Percentiles rank a stretch among this genome's conserved stretches.
Conservation (phyloP, 2,329 filamentous ascomycete species). For the Monilinia laxa region DNA sequence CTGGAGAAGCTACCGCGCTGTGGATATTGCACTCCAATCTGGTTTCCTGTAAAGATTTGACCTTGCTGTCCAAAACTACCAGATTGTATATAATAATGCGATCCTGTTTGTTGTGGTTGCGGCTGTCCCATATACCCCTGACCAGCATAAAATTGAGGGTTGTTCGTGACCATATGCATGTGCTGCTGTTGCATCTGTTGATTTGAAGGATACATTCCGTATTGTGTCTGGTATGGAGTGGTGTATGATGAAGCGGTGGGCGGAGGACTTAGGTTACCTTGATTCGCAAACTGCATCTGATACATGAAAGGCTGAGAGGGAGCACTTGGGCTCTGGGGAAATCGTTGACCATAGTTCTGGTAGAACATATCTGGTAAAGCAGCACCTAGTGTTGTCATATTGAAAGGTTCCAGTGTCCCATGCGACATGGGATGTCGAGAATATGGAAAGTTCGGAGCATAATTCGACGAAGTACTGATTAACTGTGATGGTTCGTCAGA, state of each 20-base stretch:
- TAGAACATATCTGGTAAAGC: constrained; percentile 35
- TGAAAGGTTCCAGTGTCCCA: constrained; percentile 33
- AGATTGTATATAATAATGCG: constrained; percentile 34
- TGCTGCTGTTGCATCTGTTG: constrained; percentile 27
- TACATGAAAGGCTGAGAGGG: constrained; percentile 30
- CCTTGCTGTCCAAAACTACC: constrained; percentile 33
- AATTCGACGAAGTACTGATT: constrained; percentile 18
- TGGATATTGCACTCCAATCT: constrained; percentile 28
- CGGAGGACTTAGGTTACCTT: constrained; percentile 27
- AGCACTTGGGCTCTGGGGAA: constrained; percentile 26
- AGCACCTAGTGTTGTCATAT: constrained; percentile 33
- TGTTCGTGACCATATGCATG: constrained; percentile 24
- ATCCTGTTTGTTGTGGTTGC: constrained; percentile 27
- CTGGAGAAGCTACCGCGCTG: constrained; percentile 27
- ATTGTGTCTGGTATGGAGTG: constrained; percentile 35
- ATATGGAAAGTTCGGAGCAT: constrained; percentile 21
- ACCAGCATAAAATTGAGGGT: constrained; percentile 35
- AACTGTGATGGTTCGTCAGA: constrained; percentile 17
- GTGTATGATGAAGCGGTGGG: constrained; percentile 31
- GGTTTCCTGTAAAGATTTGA: constrained; percentile 30
- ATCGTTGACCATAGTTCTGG: constrained; percentile 34
- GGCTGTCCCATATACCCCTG: constrained; percentile 33
- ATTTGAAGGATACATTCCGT: constrained; percentile 33
- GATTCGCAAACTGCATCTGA: constrained; percentile 31
- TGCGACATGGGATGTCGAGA: constrained; percentile 20